These are phyloP conservation scores for Dryas drummondii DNA, from an alignment of 306 rosid genomes.

Conservation along the genomic window DNA sequence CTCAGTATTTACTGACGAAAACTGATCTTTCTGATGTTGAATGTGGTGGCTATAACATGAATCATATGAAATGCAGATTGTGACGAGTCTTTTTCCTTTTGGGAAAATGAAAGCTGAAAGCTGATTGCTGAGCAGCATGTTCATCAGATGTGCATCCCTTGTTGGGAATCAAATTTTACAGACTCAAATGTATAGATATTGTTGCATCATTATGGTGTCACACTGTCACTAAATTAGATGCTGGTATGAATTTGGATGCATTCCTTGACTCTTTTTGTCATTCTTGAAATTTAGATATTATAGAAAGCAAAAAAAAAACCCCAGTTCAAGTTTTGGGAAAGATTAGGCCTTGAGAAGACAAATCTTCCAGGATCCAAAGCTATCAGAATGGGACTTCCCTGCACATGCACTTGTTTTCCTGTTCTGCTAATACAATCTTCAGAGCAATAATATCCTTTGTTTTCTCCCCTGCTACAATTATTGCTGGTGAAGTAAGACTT, in stretches of 20 bases:
- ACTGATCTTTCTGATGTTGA: not conserved
- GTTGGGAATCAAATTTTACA: not conserved
- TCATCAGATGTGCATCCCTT: not conserved
- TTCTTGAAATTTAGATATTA: not conserved
- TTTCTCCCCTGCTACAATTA: slow-evolving; percentile 8
- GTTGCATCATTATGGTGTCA: not conserved
- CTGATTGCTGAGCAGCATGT: not conserved
- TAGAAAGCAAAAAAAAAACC: not conserved
- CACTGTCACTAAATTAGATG: not conserved
- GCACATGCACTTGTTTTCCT: slow-evolving; percentile 19
- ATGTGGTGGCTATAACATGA: not conserved
- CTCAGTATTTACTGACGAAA: not conserved
- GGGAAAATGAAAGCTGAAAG: not conserved
- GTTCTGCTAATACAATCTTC: not conserved
- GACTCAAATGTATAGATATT: not conserved
- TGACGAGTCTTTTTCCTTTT: not conserved
- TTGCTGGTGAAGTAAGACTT: not conserved
- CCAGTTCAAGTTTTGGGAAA: not conserved
- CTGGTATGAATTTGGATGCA: slow-evolving; percentile 4
- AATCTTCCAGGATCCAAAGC: slow-evolving; percentile 8
- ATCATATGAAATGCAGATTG: no score
- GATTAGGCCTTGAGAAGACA: slow-evolving; percentile 15
- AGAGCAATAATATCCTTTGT: not conserved
- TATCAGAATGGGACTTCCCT: slow-evolving; percentile 7
- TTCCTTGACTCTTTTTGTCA: not conserved